A percentile compares a stretch with the other conserved stretches of the same genome.
Conservation (phyloP, 352 stramenopile genomes). For the Pythium pyrilobum region DNA sequence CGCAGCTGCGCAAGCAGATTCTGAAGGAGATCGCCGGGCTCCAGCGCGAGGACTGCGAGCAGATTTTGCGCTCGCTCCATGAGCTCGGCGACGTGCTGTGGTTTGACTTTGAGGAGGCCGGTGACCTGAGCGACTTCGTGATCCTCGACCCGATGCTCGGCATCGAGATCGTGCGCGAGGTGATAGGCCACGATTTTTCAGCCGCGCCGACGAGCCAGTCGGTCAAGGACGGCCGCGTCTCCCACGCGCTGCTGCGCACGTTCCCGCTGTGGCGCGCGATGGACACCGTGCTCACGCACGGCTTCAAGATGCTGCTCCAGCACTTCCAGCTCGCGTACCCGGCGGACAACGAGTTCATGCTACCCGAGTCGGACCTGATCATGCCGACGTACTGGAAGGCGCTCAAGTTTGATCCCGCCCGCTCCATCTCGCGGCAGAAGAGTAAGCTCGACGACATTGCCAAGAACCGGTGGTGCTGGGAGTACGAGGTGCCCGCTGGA, state of each 20-base stretch:
- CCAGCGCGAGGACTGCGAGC: not conserved
- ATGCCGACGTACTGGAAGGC: constrained; percentile 5
- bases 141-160: constrained; percentile 20
- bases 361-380: constrained; percentile 10
- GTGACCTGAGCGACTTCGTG: constrained; percentile 1
- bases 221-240: constrained; percentile 1
- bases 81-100: constrained; percentile 16
- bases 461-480: constrained; percentile 15
- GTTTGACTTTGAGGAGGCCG: constrained; percentile 5
- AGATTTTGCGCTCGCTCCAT: constrained; percentile 7
- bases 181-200: constrained; percentile 12
- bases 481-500: constrained; percentile 16
- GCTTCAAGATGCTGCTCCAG: constrained; percentile 25
- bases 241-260: not conserved
- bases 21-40: not conserved
- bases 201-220: no score
- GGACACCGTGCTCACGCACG: constrained; percentile 9
- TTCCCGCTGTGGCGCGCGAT: constrained; percentile 14
- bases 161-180: constrained; percentile 20
- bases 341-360: constrained; percentile 8
- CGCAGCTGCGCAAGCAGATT: not conserved
- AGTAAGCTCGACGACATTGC: not conserved
- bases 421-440: not conserved
- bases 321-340: constrained; percentile 18
- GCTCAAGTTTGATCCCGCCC: not conserved